Evolutionary conservation across 192 early-diverging fungal species (phyloP).

Genomic region (Powellomyces hirtus): DNA sequence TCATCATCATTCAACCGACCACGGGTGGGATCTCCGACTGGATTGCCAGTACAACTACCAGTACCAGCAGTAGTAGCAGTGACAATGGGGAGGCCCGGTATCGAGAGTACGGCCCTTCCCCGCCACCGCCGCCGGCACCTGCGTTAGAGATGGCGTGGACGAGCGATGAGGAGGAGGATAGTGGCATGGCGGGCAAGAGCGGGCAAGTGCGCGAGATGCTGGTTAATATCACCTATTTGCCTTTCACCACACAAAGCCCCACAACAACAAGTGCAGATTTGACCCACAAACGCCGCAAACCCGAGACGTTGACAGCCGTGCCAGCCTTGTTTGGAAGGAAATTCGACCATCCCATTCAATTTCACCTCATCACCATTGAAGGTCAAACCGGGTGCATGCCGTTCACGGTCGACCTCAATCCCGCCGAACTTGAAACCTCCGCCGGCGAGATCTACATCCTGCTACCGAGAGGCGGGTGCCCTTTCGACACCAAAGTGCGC

Average conservation of each 20-base stretch:
- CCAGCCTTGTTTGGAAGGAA: constrained; percentile 34
- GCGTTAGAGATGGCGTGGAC: too few relatives aligned
- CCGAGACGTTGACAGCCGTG: constrained; percentile 19
- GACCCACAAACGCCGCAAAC: neutral
- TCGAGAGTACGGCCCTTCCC: too few relatives aligned
- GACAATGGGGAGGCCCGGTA: too few relatives aligned
- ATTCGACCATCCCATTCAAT: neutral
- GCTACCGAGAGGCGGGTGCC: constrained; percentile 40
- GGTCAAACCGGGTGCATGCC: constrained; percentile 30
- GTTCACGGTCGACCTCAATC: constrained; percentile 17
- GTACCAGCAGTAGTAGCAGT: too few relatives aligned
- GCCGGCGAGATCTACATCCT: neutral
- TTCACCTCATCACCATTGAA: constrained; percentile 24
- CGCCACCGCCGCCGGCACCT: too few relatives aligned
- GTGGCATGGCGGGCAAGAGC: too few relatives aligned
- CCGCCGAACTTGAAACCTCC: neutral
- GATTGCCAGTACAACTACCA: too few relatives aligned
- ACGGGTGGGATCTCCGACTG: too few relatives aligned
- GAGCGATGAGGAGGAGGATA: too few relatives aligned
- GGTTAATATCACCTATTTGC: neutral
- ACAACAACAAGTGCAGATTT: too few relatives aligned
- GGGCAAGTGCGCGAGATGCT: neutral
- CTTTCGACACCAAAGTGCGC: constrained; percentile 43
- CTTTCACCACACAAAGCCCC: too few relatives aligned
- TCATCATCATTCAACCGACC: constrained; percentile 1